Evolutionary conservation across 176 grass and related monocot species (phyloP).

Genomic region (Typha latifolia): DNA sequence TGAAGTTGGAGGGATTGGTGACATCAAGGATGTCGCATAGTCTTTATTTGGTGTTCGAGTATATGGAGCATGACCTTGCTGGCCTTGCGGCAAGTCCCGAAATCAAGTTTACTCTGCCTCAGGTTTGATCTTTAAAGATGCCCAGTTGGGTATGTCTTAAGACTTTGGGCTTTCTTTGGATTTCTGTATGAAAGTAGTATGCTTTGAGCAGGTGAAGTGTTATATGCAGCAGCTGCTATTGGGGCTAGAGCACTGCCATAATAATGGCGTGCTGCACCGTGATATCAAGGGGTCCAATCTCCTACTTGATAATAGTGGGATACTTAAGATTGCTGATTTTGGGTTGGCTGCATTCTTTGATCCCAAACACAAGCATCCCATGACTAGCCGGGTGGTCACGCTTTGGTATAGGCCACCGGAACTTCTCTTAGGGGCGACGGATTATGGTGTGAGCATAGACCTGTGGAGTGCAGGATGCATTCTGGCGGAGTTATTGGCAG

Average conservation of each 20-base stretch:
- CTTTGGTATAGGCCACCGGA: conserved; percentile 46
- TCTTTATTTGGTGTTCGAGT: conserved; percentile 41
- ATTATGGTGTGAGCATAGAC: conserved; percentile 42
- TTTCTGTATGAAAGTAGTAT: conserved; percentile 13
- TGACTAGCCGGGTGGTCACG: conserved; percentile 50
- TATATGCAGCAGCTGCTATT: conserved; percentile 41
- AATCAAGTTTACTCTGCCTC: conserved; percentile 35
- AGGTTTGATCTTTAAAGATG: conserved; percentile 17
- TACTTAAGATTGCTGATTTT: conserved; percentile 52
- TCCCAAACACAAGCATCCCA: conserved; percentile 28
- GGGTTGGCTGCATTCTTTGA: conserved; percentile 37
- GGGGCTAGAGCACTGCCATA: conserved; percentile 47
- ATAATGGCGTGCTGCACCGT: conserved; percentile 38
- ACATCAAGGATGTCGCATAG: conserved; percentile 49
- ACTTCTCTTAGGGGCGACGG: conserved; percentile 38
- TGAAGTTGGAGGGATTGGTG: conserved; percentile 45
- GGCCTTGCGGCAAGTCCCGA: conserved; percentile 30
- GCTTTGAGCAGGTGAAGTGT: conserved; percentile 38
- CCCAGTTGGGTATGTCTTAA: no score
- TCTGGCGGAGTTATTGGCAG: conserved; percentile 45
- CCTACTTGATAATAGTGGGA: conserved; percentile 42
- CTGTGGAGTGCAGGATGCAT: conserved; percentile 54
- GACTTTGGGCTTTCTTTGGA: background rate
- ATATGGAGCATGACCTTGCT: conserved; percentile 54
- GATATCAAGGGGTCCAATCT: conserved; percentile 55